Conservation (phyloP, 1,284 basidiomycete genomes). For the Vanrija sp. region DNA sequence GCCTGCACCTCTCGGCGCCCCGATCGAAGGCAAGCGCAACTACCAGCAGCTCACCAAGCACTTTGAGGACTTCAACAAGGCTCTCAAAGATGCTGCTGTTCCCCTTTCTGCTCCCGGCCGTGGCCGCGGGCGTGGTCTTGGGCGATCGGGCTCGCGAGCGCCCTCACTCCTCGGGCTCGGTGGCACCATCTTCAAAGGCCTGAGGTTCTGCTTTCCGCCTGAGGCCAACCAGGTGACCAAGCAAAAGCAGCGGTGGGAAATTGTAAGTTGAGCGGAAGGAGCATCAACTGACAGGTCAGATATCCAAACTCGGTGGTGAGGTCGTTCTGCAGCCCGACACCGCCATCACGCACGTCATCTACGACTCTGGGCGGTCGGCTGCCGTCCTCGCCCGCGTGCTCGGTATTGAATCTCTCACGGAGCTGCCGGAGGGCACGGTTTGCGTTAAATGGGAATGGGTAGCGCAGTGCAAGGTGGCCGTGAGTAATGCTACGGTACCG, state of each 20-base stretch:
- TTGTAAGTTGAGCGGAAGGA: slow-evolving; percentile 18
- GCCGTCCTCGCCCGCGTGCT: slow-evolving; percentile 21
- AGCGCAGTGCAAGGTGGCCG: slow-evolving; percentile 28
- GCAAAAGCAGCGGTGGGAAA: slow-evolving; percentile 28
- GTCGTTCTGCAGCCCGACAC: slow-evolving; percentile 38
- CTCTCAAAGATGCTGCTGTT: slow-evolving; percentile 6
- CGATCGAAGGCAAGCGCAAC: slow-evolving; percentile 1
- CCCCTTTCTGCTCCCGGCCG: neutral
- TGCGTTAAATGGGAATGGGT: slow-evolving; percentile 44
- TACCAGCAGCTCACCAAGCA: slow-evolving; percentile 16
- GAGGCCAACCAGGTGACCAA: slow-evolving; percentile 22
- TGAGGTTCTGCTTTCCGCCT: slow-evolving; percentile 35
- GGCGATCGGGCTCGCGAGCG: neutral
- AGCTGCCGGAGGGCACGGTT: slow-evolving; percentile 35
- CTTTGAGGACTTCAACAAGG: slow-evolving; percentile 23
- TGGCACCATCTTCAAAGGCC: slow-evolving; percentile 29
- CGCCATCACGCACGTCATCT: slow-evolving; percentile 42
- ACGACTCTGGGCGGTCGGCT: slow-evolving; percentile 24
- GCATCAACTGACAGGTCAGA: slow-evolving; percentile 17
- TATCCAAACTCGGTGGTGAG: slow-evolving; percentile 30
- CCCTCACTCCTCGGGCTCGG: slow-evolving; percentile 10
- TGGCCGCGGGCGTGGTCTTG: slow-evolving; percentile 3
- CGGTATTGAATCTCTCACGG: slow-evolving; percentile 28
- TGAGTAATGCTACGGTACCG: slow-evolving; percentile 9
- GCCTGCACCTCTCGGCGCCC: slow-evolving; percentile 25